Evolutionary conservation across 2,329 filamentous ascomycete genomes (phyloP), one percentile per base, ranked within the genome.

Genomic region (Aspergillus texensis): DNA sequence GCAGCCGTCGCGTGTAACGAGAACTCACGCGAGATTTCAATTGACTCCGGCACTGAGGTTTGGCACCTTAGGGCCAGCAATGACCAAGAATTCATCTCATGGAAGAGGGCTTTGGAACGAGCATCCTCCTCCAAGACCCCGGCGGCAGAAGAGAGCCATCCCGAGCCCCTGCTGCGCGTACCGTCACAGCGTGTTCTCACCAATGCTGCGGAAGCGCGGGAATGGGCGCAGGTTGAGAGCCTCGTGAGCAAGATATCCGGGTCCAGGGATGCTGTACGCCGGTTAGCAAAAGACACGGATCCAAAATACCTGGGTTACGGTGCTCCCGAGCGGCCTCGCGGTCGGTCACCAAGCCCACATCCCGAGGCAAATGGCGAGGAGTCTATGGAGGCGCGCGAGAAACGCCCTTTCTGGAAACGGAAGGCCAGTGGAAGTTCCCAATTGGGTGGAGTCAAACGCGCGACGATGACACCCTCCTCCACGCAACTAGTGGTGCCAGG

Each of bases 21-120:
- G 76, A 88, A 91, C 72, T 88, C 91, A 43, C 87, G 93, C 67
- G 94, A 98, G 77, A 97, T 99, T 59, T 96, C 91, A 48, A 95
- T 99, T 62, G 95, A 99, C 76, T 98, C 95, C 0, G 95, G 95
- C 1, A 94, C 95, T 2, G 95, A 99, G 78, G 89, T 99, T 30
- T 99, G 95, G 95, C 95, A 98, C 80, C 83, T 99, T 34, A 90
- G 89, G 71, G 93, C 95, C 3, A 87, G 86, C 57, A 96, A 92
- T 70, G 86, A 88, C 57, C 91, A 90, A 67, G 94, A 98, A 66
- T 99, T 97, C 74, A 85, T 87, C 54, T 90, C 91, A 21, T 99
- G 95, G 95, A 93, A 90, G 55, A 85, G 86, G 54, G 94, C 94
- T 0, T 81, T 99, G 57, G 93, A 97, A 77, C 89, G 87, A 67